Base-by-base conservation (phyloP, 78 protist genomes). In the Speleostelium caveatum region DNA sequence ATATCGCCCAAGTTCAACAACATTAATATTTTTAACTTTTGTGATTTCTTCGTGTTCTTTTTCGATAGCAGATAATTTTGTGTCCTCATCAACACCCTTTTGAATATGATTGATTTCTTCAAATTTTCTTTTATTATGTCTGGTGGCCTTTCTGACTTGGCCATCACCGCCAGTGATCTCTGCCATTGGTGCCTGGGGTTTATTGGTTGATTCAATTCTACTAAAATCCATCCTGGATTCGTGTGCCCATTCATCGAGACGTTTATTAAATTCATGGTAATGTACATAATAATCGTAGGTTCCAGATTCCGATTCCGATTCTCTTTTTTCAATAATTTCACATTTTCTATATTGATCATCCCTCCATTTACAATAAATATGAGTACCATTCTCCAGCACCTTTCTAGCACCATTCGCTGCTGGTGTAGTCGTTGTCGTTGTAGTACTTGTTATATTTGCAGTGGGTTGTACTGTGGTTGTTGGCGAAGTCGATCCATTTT, bases 21-120 rank as follows among this genome's bases (percentile, higher is more conserved):
- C 49, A n/a, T 83, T 76, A n/a, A 97, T 87, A 68, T 98, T 98
- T 79, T 98, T 98, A 36, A 98, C 98, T 33, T 91, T 93, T 0
- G 97, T 93, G 19, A 94, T 95, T 62, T 96, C 98, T 35, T 97
- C 98, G 63, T 97, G 97, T 86, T 97, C 97, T 66, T 75, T 89
- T 62, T 97, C 96, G 6, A 94, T 72, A 10, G 93, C 96, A 6
- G 92, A 77, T 12, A 75, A 16, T 42, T 71, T 73, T 5, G 91
- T 53, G 17, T 68, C 93, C 10, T 60, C 86, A 22, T 66, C 72
- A 10, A 24, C 75, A 0, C 45, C 73, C 19, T 55, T 75, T 68
- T 69, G 78, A 49, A 73, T 72, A n/a, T 77, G 94, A 38, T 80
- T 80, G 32, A 66, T 91, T 33, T 91, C 90, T 19, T 79, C 71